phyloP scores from a whole-genome alignment of 225 moss, liverwort and hornwort species.

The Sphagnum contortum region DNA sequence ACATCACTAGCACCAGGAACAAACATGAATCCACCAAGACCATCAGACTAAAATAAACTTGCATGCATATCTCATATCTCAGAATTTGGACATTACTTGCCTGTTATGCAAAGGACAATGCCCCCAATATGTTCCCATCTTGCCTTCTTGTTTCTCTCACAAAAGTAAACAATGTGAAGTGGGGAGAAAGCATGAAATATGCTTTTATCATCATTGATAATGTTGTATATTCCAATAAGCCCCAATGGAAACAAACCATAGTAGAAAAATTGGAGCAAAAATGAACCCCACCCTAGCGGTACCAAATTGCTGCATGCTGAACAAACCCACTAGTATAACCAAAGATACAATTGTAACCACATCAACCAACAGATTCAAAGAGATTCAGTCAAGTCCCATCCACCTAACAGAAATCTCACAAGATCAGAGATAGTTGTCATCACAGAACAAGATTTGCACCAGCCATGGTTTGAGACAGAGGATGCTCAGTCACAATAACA shows the following conservation, averaged over 20 bases:
- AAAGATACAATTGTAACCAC: constrained; percentile 68
- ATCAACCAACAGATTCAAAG: constrained; percentile 28
- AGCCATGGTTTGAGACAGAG: too few relatives aligned
- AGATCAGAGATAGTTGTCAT: not conserved
- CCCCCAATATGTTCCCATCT: constrained; percentile 90
- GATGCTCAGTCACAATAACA: too few relatives aligned
- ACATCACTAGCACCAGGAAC: too few relatives aligned
- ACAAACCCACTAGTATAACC: constrained; percentile 53
- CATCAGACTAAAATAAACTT: too few relatives aligned
- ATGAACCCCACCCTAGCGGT: constrained; percentile 57
- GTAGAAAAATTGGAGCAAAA: constrained; percentile 64
- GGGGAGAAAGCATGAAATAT: constrained; percentile 74
- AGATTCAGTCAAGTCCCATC: not conserved
- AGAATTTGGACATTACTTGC: constrained; percentile 14
- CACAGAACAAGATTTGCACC: too few relatives aligned
- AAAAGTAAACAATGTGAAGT: constrained; percentile 47
- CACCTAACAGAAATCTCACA: too few relatives aligned
- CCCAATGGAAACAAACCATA: constrained; percentile 72
- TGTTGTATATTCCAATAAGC: constrained; percentile 62
- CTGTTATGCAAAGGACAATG: constrained; percentile 75
- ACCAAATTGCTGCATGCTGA: constrained; percentile 78
- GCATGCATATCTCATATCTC: too few relatives aligned
- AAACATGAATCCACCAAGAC: too few relatives aligned
- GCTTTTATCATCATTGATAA: constrained; percentile 34
- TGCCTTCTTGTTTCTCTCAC: constrained; percentile 28